Conservation (phyloP, 306 rosid genomes). For the Acacia crassicarpa region DNA sequence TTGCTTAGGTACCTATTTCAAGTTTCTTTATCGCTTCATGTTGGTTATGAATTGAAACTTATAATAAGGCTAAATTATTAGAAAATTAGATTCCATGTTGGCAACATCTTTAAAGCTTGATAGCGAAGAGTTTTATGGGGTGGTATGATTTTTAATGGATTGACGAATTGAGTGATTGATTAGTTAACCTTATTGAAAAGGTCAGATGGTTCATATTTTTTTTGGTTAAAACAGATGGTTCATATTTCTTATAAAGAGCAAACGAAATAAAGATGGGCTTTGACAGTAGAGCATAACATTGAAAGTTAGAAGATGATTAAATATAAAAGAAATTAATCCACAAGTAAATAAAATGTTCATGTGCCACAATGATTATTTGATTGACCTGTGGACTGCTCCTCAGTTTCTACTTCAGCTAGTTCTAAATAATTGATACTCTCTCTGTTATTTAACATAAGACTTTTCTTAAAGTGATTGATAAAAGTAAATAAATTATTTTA, state of each 20-base stretch:
- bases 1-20: not conserved
- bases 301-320: not conserved
- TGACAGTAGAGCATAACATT: not conserved
- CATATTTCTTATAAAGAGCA: not conserved
- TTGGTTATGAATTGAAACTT: not conserved
- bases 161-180: not conserved
- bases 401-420: too few relatives aligned
- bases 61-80: not conserved
- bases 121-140: not conserved
- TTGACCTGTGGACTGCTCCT: too few relatives aligned
- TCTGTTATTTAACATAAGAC: too few relatives aligned
- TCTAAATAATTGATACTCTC: too few relatives aligned
- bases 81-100: not conserved
- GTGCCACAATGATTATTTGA: too few relatives aligned
- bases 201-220: not conserved
- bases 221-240: too few relatives aligned
- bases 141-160: not conserved
- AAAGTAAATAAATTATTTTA: too few relatives aligned
- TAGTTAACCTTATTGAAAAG: not conserved
- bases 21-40: not conserved
- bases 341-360: too few relatives aligned
- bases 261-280: not conserved
- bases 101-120: not conserved
- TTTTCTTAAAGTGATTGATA: too few relatives aligned
- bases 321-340: too few relatives aligned